phyloP scores from a whole-genome alignment of 257 asterid genomes.

The Cynanchum wilfordii region DNA sequence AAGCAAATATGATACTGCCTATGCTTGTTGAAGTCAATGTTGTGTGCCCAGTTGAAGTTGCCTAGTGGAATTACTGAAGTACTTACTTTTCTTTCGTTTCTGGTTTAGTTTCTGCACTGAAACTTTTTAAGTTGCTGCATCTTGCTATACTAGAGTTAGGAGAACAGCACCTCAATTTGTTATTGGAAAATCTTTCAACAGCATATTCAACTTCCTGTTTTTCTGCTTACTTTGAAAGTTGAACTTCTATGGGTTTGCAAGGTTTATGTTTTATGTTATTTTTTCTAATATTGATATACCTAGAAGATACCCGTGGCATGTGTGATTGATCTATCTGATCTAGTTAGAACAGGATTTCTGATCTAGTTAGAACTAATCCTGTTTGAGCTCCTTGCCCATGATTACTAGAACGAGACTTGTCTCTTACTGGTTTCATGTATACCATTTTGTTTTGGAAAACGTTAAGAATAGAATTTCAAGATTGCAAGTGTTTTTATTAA shows the following conservation, averaged over 20 bases:
- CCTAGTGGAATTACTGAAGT: not conserved
- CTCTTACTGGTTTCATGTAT: not conserved
- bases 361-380: not conserved
- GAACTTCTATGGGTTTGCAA: not conserved
- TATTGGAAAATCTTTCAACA: not conserved
- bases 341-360: not conserved
- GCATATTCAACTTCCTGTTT: not conserved
- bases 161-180: not conserved
- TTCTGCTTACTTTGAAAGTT: not conserved
- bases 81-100: too few relatives aligned
- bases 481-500: not conserved
- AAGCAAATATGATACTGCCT: not conserved
- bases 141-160: not conserved
- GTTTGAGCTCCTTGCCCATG: not conserved
- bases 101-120: not conserved
- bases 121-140: not conserved
- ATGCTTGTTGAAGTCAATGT: not conserved
- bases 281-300: not conserved
- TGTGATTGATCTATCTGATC: not conserved
- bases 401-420: not conserved
- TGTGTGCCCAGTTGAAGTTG: not conserved
- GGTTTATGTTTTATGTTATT: not conserved
- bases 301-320: not conserved
- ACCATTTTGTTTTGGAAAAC: not conserved
- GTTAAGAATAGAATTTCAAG: not conserved